Percentiles rank a stretch among this genome's conserved stretches.
These are phyloP conservation scores for Thermomyces lanuginosus DNA, from an alignment of 2,329 filamentous ascomycete species.

Conservation along the genomic window DNA sequence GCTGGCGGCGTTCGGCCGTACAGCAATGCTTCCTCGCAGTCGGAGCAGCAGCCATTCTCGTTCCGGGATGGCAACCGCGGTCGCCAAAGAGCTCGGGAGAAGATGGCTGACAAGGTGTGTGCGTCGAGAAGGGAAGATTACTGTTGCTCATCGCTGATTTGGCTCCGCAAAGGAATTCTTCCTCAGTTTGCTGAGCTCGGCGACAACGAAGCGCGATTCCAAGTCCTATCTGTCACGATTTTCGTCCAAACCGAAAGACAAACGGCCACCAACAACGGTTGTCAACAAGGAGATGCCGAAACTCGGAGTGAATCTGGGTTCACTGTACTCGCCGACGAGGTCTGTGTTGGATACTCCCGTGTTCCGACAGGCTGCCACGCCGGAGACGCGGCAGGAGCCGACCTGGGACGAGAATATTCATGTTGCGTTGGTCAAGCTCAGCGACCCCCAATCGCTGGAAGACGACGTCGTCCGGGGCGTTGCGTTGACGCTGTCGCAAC, in stretches of 20 bases:
- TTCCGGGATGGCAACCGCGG: conserved; percentile 9
- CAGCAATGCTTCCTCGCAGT: no score
- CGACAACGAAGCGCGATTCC: conserved; percentile 82
- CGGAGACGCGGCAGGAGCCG: conserved; percentile 20
- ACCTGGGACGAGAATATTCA: conserved; percentile 40
- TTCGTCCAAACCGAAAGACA: conserved; percentile 30
- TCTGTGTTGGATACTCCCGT: conserved; percentile 44
- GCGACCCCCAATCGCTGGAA: conserved; percentile 53
- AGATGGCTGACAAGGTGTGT: conserved; percentile 26
- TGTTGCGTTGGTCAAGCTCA: conserved; percentile 72
- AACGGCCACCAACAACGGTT: conserved; percentile 15
- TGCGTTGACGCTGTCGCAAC: conserved; percentile 66
- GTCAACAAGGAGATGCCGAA: conserved; percentile 19
- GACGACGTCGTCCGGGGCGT: conserved; percentile 56
- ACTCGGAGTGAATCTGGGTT: conserved; percentile 44
- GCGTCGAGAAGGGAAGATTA: conserved; percentile 3
- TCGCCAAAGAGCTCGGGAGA: conserved; percentile 25
- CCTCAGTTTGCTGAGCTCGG: conserved; percentile 69
- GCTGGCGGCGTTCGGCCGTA: no score
- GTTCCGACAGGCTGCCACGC: conserved; percentile 39
- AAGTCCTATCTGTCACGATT: conserved; percentile 85
- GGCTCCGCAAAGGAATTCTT: conserved; percentile 53
- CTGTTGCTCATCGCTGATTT: conserved; percentile 1
- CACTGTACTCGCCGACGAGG: conserved; percentile 41
- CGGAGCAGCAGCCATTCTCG: conserved; percentile 1